These are phyloP conservation scores for Cardamine resedifolia DNA, from an alignment of 345 rosid genomes.

Conservation along the genomic window DNA sequence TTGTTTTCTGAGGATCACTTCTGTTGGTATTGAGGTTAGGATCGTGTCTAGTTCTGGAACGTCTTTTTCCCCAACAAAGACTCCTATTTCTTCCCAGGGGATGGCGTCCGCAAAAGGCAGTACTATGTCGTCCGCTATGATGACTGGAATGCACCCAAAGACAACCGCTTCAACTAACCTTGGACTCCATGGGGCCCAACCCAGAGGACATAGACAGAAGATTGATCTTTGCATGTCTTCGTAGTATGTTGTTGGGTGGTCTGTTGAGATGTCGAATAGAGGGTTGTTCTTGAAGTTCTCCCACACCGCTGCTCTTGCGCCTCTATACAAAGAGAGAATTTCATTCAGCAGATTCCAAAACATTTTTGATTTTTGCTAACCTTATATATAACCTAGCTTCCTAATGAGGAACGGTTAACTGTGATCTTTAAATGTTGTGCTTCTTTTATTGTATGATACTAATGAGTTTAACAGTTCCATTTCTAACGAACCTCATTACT, in stretches of 20 bases:
- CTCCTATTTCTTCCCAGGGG: slow-evolving; percentile 98
- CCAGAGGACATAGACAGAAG: slow-evolving; percentile 91
- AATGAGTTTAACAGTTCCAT: background rate
- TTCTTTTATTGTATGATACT: background rate
- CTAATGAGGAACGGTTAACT: background rate
- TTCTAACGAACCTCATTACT: background rate
- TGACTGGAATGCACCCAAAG: slow-evolving; percentile 96
- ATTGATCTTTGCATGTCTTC: slow-evolving; percentile 97
- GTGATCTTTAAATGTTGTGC: background rate
- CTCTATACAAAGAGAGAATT: slow-evolving; percentile 46
- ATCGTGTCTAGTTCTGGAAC: slow-evolving; percentile 79
- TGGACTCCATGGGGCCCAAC: slow-evolving; percentile 99
- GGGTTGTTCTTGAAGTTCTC: slow-evolving; percentile 95
- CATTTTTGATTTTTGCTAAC: background rate
- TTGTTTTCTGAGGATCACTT: slow-evolving; percentile 81
- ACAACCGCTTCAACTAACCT: slow-evolving; percentile 98
- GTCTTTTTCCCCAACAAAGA: slow-evolving; percentile 83
- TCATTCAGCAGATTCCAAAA: slow-evolving; percentile 14
- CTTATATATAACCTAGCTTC: background rate
- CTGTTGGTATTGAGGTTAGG: slow-evolving; percentile 73
- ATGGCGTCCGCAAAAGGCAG: slow-evolving; percentile 96
- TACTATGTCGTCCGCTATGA: slow-evolving; percentile 94
- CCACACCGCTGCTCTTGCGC: slow-evolving; percentile 99
- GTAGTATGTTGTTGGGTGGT: slow-evolving; percentile 90
- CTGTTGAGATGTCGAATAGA: slow-evolving; percentile 89